A percentile compares a stretch with the other conserved stretches of the same genome.
These are phyloP conservation scores for Fragilaria radians DNA, from an alignment of 108 stramenopile species.

Conservation along the genomic window DNA sequence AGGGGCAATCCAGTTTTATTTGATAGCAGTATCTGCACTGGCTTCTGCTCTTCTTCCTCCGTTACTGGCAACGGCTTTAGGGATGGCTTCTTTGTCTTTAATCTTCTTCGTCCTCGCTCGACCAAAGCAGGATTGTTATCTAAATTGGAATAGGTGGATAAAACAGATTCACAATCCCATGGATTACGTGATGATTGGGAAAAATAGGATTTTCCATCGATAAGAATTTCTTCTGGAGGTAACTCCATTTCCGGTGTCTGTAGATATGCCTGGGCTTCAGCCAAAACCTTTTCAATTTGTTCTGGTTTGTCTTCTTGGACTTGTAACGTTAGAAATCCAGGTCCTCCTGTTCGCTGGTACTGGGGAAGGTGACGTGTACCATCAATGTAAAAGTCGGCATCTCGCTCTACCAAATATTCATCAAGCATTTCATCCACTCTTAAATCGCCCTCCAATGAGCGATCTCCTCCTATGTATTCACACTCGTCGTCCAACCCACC, in stretches of 20 bases:
- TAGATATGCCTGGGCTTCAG: slow-evolving; percentile 66
- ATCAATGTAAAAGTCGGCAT: slow-evolving; percentile 75
- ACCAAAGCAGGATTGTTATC: slow-evolving; percentile 94
- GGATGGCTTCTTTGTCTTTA: slow-evolving; percentile 41
- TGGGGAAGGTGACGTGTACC: slow-evolving; percentile 47
- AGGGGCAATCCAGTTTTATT: slow-evolving; percentile 88
- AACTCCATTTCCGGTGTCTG: slow-evolving; percentile 59
- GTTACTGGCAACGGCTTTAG: slow-evolving; percentile 1
- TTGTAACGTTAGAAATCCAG: slow-evolving; percentile 64
- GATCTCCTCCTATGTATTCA: slow-evolving; percentile 48
- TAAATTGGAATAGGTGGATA: slow-evolving; percentile 94
- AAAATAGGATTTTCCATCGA: slow-evolving; percentile 85
- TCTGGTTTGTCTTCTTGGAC: slow-evolving; percentile 20
- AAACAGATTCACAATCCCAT: slow-evolving; percentile 97
- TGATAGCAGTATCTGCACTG: slow-evolving; percentile 63
- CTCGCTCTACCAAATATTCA: slow-evolving; percentile 70
- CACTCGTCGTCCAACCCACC: slow-evolving; percentile 69
- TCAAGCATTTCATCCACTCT: slow-evolving; percentile 75
- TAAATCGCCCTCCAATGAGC: slow-evolving; percentile 69
- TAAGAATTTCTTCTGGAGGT: slow-evolving; percentile 75
- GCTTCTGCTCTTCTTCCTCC: slow-evolving; percentile 25
- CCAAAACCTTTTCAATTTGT: slow-evolving; percentile 43
- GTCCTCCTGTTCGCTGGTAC: slow-evolving; percentile 42
- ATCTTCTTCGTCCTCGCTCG: slow-evolving; percentile 26
- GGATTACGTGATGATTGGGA: slow-evolving; percentile 63